These are phyloP conservation scores for Lactifluus hygrophoroides DNA, from an alignment of 768 basidiomycete species.

Conservation along the genomic window DNA sequence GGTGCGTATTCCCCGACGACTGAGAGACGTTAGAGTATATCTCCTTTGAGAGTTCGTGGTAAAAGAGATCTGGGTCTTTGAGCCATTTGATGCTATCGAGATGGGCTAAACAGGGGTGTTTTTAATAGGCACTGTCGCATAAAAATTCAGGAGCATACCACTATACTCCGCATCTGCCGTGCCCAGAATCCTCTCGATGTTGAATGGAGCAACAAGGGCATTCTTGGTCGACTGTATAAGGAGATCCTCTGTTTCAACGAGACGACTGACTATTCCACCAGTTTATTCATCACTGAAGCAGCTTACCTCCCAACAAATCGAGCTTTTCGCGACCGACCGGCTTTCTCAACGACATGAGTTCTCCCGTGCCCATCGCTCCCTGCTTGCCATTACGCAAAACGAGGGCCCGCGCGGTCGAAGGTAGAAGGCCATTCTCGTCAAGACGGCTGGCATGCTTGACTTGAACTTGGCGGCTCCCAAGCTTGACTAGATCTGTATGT, in stretches of 20 bases:
- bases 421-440: conserved; percentile 43
- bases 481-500: conserved; percentile 38
- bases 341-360: conserved; percentile 47
- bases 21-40: conserved; percentile 41
- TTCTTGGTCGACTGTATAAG: conserved; percentile 41
- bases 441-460: conserved; percentile 31
- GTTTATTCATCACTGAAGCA: conserved; percentile 10
- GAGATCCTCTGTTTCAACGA: conserved; percentile 51
- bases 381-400: conserved; percentile 68
- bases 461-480: conserved; percentile 47
- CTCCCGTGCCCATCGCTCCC: conserved; percentile 63
- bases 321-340: conserved; percentile 74
- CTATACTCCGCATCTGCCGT: conserved; percentile 69
- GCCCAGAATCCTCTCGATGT: conserved; percentile 50
- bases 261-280: neutral
- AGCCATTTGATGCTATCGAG: conserved; percentile 63
- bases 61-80: conserved; percentile 58
- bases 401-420: conserved; percentile 65
- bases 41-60: conserved; percentile 46
- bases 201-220: conserved; percentile 57
- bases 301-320: conserved; percentile 65
- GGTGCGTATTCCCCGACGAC: neutral
- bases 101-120: conserved; percentile 35
- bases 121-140: neutral
- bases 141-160: conserved; percentile 35